Percentiles rank a stretch among this genome's conserved stretches.
These are phyloP conservation scores for Calendula officinalis DNA, from an alignment of 129 eudicot genomes.

Conservation along the genomic window DNA sequence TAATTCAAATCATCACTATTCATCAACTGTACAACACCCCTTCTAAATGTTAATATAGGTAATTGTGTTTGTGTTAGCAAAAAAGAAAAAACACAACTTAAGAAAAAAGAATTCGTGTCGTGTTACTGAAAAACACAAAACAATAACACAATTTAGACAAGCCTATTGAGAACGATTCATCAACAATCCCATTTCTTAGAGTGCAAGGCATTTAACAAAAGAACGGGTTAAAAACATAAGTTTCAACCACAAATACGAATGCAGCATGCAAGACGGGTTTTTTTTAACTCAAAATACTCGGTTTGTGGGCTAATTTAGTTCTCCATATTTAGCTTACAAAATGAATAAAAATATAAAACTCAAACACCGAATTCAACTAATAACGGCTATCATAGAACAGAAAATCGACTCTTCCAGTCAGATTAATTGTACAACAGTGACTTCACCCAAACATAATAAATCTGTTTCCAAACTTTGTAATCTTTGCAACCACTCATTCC, in stretches of 20 bases:
- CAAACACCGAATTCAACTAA: slow-evolving; percentile 21
- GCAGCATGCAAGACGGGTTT: slow-evolving; percentile 12
- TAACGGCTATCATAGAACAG: slow-evolving; percentile 8
- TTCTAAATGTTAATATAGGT: no score
- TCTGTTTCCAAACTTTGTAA: slow-evolving; percentile 12
- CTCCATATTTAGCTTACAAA: slow-evolving; percentile 22
- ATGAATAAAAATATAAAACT: not conserved
- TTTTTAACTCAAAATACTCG: not conserved
- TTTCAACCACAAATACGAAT: not conserved
- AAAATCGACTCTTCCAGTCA: slow-evolving; percentile 24
- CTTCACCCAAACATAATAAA: slow-evolving; percentile 5
- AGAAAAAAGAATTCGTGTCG: no score
- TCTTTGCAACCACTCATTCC: slow-evolving; percentile 29
- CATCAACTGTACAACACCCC: no score
- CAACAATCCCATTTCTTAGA: not conserved
- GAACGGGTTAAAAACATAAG: not conserved
- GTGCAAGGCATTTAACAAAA: no score
- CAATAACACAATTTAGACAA: no score
- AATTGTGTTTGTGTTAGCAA: no score
- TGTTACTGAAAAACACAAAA: no score
- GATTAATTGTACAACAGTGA: slow-evolving; percentile 30
- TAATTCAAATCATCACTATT: no score
- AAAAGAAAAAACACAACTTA: no score
- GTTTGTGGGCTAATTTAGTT: not conserved
- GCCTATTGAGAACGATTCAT: not conserved